Percentiles rank a stretch among this genome's conserved stretches.
phyloP scores from a whole-genome alignment of 352 stramenopile genomes.

The Globisporangium splendens region DNA sequence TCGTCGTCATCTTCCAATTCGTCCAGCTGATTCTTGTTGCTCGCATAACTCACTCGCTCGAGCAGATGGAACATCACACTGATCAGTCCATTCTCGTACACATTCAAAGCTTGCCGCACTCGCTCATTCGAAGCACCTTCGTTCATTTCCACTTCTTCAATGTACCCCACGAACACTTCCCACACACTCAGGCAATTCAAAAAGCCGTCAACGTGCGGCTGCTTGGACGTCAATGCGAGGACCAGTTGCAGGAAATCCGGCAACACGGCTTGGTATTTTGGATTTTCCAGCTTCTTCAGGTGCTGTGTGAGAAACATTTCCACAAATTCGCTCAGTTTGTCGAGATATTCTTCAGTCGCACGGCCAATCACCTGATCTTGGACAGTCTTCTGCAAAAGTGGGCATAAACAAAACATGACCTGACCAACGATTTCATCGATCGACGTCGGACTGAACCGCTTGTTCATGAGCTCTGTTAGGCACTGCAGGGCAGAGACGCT shows the following conservation, averaged over 20 bases:
- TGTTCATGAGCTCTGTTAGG: slow-evolving; percentile 62
- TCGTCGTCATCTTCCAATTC: slow-evolving; percentile 58
- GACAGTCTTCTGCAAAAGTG: slow-evolving; percentile 58
- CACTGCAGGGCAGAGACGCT: slow-evolving; percentile 56
- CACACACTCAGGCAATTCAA: slow-evolving; percentile 78
- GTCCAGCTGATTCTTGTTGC: slow-evolving; percentile 59
- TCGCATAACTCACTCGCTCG: slow-evolving; percentile 60
- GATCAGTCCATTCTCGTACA: slow-evolving; percentile 69
- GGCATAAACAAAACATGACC: slow-evolving; percentile 46
- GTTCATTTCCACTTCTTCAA: slow-evolving; percentile 75
- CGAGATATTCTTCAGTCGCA: slow-evolving; percentile 58
- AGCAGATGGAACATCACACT: slow-evolving; percentile 79
- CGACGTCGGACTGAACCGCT: slow-evolving; percentile 40
- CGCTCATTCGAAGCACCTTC: slow-evolving; percentile 56
- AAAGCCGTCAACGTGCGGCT: slow-evolving; percentile 71
- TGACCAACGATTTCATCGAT: slow-evolving; percentile 52
- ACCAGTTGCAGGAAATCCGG: slow-evolving; percentile 57
- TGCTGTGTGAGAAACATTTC: slow-evolving; percentile 75
- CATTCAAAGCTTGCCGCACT: slow-evolving; percentile 38
- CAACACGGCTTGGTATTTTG: slow-evolving; percentile 40
- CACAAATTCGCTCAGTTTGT: slow-evolving; percentile 76
- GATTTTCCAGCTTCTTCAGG: slow-evolving; percentile 62
- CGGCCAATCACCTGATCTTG: slow-evolving; percentile 44
- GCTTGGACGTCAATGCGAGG: slow-evolving; percentile 57
- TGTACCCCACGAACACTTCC: slow-evolving; percentile 81